Evolutionary conservation across 1,284 basidiomycete species (phyloP), one percentile per base, ranked within the genome.

Genomic region (Volvariella surrecta): DNA sequence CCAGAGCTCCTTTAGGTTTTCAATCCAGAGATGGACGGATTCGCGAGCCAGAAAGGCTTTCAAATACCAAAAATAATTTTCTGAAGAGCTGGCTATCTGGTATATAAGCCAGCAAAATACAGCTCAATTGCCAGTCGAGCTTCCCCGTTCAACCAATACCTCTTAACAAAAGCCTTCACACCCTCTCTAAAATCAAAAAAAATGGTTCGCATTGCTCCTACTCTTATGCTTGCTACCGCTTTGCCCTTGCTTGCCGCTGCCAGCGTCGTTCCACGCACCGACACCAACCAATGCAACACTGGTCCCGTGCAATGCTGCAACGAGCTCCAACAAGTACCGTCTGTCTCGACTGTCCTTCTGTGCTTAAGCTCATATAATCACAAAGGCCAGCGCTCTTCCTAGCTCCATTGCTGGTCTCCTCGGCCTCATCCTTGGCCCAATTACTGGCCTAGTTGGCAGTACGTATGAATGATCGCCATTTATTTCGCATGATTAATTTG

Each of bases 281-380:
- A 47, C 21, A 43, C 45, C 38, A 45, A 39, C 43, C 49, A 52
- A 13, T 55, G 55, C 48, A 48, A 49, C 42, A 52, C 50, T 40
- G 55, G 55, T 8, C 4, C 43, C 19, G 11, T 53, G 4, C 45
- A 48, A 40, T 55, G 55, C 47, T 57, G 54, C 47, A 50, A 52
- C 44, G 24, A 34, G 15, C 34, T 57, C 11, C 42, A 50, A 19
- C 15, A 20, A 22, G 51, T 54, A 42, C 19, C 46, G 11, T 38
- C 3, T 13, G 31, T 39, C 4, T 21, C 22, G 19, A 16, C 18
- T 10, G 17, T 10, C 3, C 37, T 17, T 2, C 24, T 24, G 20
- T 18, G 16, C 13, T 9, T 15, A 11, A 16, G 8, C 1, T 18
- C 13, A 2, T 21, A 11, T 10, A 39, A 19, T 28, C 16, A 17